Evolutionary conservation across 1,139 yeast genomes (phyloP), one percentile per base, ranked within the genome.

Genomic region (Sugiyamaella castrensis): DNA sequence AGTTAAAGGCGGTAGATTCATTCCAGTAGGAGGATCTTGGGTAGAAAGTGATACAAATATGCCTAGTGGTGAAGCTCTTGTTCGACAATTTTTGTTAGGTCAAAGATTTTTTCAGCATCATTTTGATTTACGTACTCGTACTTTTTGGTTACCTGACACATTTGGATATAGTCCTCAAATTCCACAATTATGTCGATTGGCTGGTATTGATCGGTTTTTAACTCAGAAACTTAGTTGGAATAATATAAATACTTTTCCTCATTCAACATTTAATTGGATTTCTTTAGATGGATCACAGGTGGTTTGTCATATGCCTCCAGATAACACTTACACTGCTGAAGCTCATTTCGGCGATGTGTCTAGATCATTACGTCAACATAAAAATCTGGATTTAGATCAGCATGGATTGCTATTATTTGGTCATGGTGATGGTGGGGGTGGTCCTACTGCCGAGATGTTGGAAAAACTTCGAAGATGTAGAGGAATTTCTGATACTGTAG

Each of bases 361-460:
- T 51, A 76, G 96, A 60, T 84, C 95, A 1, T 78, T 82, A 52
- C 72, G 72, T 35, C 92, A 88, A 61, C 95, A 92, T 70, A 86
- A 89, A 70, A 87, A 91, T 60, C 71, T 86, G 55, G 82, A 89
- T 50, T 80, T 81, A 57, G 91, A 84, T 46, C 92, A 87, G 48
- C 55, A 55, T 32, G 94, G 95, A 0, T 73, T 92, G 63, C 71
- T 92, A 63, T 73, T 89, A 47, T 92, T 80, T 61, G 98, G 98
- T 36, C 81, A 85, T 60, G 98, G 98, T 63, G 98, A 92, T 64
- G 98, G 98, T 59, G 98, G 98, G 54, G 98, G 98, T 57, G 98
- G 98, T 5, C 98, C 98, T 35, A 84, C 88, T 4, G 86, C 86
- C 39, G 96, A 86, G 62, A 91, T 89, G 96, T 64, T 92, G 55